These are phyloP conservation scores for Backusella australiensis DNA, from an alignment of 192 early-diverging fungal species.

Conservation along the genomic window DNA sequence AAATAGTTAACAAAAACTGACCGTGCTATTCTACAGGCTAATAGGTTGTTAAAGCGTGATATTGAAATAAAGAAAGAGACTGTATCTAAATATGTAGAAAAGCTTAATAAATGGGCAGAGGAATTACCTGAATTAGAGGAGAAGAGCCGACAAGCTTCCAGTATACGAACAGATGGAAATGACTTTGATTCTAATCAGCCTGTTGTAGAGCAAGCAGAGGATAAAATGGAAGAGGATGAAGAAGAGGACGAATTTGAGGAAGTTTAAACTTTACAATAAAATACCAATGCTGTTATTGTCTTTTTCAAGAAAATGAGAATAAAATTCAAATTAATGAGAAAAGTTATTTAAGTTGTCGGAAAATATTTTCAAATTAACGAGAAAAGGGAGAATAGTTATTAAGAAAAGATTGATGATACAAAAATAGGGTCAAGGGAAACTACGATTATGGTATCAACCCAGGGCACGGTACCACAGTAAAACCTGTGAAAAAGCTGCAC, in stretches of 20 bases:
- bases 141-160: slow-evolving; percentile 1
- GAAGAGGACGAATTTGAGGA: background rate
- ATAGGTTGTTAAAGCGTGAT: background rate
- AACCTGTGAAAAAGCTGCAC: no score
- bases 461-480: no score
- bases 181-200: background rate
- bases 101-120: background rate
- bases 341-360: no score
- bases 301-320: no score
- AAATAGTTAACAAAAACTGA: background rate
- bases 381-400: no score
- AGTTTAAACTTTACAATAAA: background rate
- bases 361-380: no score
- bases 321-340: no score
- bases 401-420: no score
- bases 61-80: background rate
- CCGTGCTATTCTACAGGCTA: background rate
- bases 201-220: background rate
- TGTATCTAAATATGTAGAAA: background rate
- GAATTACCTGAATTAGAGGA: background rate
- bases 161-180: background rate
- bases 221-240: background rate
- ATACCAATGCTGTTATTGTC: background rate
- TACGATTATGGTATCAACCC: no score
- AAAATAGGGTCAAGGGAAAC: no score